phyloP scores from a whole-genome alignment of 805 yeast species.

The Limtongozyma cylindracea region DNA sequence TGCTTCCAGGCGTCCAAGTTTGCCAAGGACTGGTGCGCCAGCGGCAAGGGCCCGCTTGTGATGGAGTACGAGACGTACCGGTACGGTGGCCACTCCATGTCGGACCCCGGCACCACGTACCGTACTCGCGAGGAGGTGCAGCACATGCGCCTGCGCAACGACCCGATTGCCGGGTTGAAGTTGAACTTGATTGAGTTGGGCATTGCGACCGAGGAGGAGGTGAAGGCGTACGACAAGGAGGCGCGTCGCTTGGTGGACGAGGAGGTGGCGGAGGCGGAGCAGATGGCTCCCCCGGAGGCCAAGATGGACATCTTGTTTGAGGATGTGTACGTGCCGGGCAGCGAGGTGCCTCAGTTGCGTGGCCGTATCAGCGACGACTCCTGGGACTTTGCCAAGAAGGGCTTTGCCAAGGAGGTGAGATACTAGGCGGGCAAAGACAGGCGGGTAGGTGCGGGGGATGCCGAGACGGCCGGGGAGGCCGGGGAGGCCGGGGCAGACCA shows the following conservation, averaged over 20 bases:
- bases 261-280: conserved; percentile 85
- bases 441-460: too few relatives aligned
- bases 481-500: too few relatives aligned
- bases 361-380: conserved; percentile 94
- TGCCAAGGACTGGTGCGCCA: conserved; percentile 87
- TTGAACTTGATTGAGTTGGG: conserved; percentile 57
- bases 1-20: conserved; percentile 88
- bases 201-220: conserved; percentile 84
- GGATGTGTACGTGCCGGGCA: conserved; percentile 89
- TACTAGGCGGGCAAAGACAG: too few relatives aligned
- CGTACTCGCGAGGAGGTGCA: conserved; percentile 99
- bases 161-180: conserved; percentile 93
- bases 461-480: too few relatives aligned
- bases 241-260: conserved; percentile 91
- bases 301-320: conserved; percentile 84
- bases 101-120: conserved; percentile 99
- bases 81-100: conserved; percentile 99
- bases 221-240: conserved; percentile 83
- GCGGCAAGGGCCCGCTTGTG: conserved; percentile 91
- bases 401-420: conserved; percentile 18
- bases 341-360: conserved; percentile 80
- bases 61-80: conserved; percentile 96
- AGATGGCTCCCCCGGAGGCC: conserved; percentile 87
- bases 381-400: conserved; percentile 46
- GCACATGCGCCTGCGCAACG: conserved; percentile 96